phyloP scores from a whole-genome alignment of 1,284 basidiomycete species.

The Pseudozyma tsukubaensis region DNA sequence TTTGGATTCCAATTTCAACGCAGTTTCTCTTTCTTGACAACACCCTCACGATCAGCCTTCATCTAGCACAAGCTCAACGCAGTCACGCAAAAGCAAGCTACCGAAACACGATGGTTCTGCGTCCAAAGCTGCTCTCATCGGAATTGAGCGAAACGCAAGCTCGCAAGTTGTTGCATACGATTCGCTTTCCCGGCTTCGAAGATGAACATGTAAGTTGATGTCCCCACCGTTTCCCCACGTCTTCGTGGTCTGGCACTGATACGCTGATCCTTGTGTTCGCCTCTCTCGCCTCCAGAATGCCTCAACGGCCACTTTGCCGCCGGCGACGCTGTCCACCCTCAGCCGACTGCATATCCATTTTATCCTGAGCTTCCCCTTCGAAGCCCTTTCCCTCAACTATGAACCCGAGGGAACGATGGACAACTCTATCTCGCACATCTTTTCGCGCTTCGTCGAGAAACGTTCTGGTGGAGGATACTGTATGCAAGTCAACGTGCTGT shows the following conservation, averaged over 20 bases:
- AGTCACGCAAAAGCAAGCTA: neutral
- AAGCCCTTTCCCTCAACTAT: constrained; percentile 46
- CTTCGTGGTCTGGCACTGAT: too few species aligned
- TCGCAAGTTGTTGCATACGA: constrained; percentile 23
- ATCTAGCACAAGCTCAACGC: neutral
- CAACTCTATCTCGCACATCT: constrained; percentile 12
- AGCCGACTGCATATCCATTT: constrained; percentile 35
- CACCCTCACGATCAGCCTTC: too few species aligned
- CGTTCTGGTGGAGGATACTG: constrained; percentile 46
- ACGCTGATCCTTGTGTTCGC: neutral
- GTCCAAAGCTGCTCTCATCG: constrained; percentile 18
- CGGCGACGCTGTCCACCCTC: constrained; percentile 28
- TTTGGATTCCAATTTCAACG: too few species aligned
- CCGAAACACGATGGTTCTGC: constrained; percentile 16
- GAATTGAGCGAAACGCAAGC: constrained; percentile 23
- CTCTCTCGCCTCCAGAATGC: neutral
- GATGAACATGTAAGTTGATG: constrained; percentile 2
- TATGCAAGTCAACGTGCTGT: constrained; percentile 37
- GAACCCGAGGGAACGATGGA: constrained; percentile 22
- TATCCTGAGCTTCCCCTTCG: constrained; percentile 43
- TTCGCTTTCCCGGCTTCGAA: constrained; percentile 28
- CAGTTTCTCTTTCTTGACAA: too few species aligned
- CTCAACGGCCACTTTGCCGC: constrained; percentile 5
- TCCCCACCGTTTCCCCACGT: neutral
- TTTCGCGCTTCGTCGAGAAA: constrained; percentile 11